Base-by-base conservation (phyloP, 1,284 basidiomycete species). In the Waitea zeae region DNA sequence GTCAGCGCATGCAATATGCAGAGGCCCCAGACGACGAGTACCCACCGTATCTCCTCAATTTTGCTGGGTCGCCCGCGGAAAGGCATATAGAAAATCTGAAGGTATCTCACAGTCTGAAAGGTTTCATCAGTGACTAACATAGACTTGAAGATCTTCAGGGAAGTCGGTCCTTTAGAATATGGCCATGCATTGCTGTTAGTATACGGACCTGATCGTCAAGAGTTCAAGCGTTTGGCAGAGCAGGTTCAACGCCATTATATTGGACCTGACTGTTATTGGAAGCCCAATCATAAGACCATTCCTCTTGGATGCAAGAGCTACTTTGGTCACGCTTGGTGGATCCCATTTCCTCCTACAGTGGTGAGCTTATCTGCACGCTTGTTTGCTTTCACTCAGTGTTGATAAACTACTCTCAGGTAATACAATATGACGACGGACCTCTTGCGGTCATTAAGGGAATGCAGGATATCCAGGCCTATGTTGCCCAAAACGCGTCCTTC, bases 41-140 rank as follows among this genome's bases (percentile, higher is more conserved):
- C 54, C 73, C 82, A 2, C 82, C 82, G 0, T 84, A 80, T 49
- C 57, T 87, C 1, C 55, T 84, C 30, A 50, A 64, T 34, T 88
- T 86, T 45, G 41, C 51, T n/a, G 76, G 74, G 3, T 67, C 67
- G 2, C 73, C 74, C 0, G 78, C 64, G 3, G 83, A 87, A 49
- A 56, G 83, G 39, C 76, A 83, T 44, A 70, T 78, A 2, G 82
- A 87, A 50, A 84, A 86, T 48, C 52, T 87, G 39, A 84, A 83
- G 67, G 79, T 78, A 38, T 14, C 3, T 30, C 14, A 14, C 1
- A 3, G 7, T 5, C n/a, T 35, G n/a, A 17, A 17, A 11, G n/a
- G 4, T 38, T 30, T 33, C 34, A 3, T 26, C 24, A 22, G 34
- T 20, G 20, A 6, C 33, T 15, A 4, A 14, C 13, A 13, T 20